Evolutionary conservation across 306 rosid genomes (phyloP), one percentile per base, ranked within the genome.

Genomic region (Neltuma alba): DNA sequence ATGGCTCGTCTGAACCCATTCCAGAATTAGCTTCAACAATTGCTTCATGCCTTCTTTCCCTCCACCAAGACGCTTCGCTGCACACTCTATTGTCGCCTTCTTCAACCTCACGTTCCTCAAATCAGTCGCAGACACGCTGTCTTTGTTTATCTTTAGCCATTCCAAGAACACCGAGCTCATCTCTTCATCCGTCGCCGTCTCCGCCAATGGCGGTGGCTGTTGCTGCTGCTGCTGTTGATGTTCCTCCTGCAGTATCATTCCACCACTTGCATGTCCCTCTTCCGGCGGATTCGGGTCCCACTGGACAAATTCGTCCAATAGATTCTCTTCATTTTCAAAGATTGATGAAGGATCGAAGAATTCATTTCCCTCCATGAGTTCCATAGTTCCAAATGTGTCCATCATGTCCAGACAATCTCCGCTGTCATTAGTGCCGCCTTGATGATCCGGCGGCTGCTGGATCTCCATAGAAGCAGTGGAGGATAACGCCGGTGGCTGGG

Each of bases 1-100:
- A 67, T 89, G 92, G 34, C 84, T 89, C 1, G 77, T 86, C 81
- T 91, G 91, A 78, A 91, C 92, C 97, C 97, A 91, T 75, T 89
- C 82, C 2, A 91, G 91, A 41, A 91, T 84, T 6, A 89, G 92
- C 74, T 91, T 89, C 41, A 89, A 76, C 28, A 91, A 82, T 70
- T 88, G 88, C 57, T 88, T 91, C 94, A 88, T 88, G 27, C 80
- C 94, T 33, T 89, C 89, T 72, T 85, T 83, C 2, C 97, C 94
- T 63, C 97, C 92, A 1, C 97, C 97, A 11, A 91, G 86, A 0
- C 89, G 86, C 66, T 60, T 75, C 1, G 91, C 90, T 1, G 92
- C 97, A 41, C 83, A 75, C 15, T 91, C 97, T 3, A 91, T 85
- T 0, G 94, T 88, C 2, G 92, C 58, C 45, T 89, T 86, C 80